These are phyloP conservation scores for Cudoniella acicularis DNA, from an alignment of 495 filamentous ascomycete genomes.

Conservation along the genomic window DNA sequence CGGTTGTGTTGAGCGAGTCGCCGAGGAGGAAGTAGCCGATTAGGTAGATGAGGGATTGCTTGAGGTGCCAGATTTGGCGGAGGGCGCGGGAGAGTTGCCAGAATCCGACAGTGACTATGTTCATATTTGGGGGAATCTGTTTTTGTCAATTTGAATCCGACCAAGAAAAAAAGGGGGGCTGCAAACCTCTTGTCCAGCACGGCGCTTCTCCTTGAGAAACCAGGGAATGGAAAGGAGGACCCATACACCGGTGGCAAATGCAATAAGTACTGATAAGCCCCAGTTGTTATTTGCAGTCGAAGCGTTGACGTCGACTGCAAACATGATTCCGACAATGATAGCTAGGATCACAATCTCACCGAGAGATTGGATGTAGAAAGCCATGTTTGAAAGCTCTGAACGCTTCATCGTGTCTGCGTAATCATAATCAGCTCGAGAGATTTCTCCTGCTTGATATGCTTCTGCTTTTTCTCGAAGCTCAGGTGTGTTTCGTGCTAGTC, in stretches of 20 bases:
- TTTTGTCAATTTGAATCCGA: neutral
- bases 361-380: constrained; percentile 59
- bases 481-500: constrained; percentile 54
- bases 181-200: constrained; percentile 46
- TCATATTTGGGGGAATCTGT: constrained; percentile 30
- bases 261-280: constrained; percentile 60
- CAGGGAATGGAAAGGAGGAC: constrained; percentile 56
- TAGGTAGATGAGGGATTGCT: constrained; percentile 60
- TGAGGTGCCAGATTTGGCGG: constrained; percentile 57
- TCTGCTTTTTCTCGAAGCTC: constrained; percentile 51
- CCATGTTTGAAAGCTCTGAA: constrained; percentile 54
- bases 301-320: constrained; percentile 54
- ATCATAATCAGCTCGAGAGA: constrained; percentile 57
- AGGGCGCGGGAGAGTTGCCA: constrained; percentile 56
- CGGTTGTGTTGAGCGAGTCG: constrained; percentile 62
- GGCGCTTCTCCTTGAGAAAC: constrained; percentile 60
- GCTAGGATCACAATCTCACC: constrained; percentile 59
- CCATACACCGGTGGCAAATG: constrained; percentile 62
- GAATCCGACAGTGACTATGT: constrained; percentile 50
- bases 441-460: constrained; percentile 45
- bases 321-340: constrained; percentile 60
- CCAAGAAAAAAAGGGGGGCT: neutral
- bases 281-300: constrained; percentile 59
- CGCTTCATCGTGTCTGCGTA: constrained; percentile 59
- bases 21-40: constrained; percentile 64